A percentile compares a stretch with the other conserved stretches of the same genome.
phyloP scores from a whole-genome alignment of 1,284 basidiomycete species.

The Papiliotrema laurentii region DNA sequence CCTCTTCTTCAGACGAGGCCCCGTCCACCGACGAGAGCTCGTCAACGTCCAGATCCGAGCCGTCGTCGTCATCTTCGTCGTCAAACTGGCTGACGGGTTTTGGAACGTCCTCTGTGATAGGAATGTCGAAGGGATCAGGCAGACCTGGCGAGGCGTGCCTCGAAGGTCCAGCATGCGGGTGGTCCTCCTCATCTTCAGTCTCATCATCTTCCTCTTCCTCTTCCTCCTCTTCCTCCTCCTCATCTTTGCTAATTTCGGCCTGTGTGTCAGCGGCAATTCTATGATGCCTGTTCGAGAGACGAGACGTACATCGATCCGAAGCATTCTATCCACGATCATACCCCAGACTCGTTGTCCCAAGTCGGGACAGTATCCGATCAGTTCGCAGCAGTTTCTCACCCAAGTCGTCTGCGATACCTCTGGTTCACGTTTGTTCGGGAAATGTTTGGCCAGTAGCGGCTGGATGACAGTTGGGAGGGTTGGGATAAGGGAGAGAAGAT shows the following conservation, averaged over 20 bases:
- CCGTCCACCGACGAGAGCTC: slow-evolving; percentile 48
- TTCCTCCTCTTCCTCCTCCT: slow-evolving; percentile 76
- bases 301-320: slow-evolving; percentile 83
- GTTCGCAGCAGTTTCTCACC: slow-evolving; percentile 79
- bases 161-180: slow-evolving; percentile 9
- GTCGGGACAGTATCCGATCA: slow-evolving; percentile 87
- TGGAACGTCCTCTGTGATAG: slow-evolving; percentile 60
- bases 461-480: slow-evolving; percentile 80
- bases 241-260: slow-evolving; percentile 97
- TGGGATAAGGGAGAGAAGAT: slow-evolving; percentile 82
- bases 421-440: slow-evolving; percentile 89
- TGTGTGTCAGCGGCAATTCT: slow-evolving; percentile 36
- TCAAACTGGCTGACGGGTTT: slow-evolving; percentile 15
- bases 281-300: too few relatives aligned
- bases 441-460: slow-evolving; percentile 74
- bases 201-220: slow-evolving; percentile 60
- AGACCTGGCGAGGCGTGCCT: slow-evolving; percentile 45
- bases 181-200: slow-evolving; percentile 37
- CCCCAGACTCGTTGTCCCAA: slow-evolving; percentile 78
- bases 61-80: slow-evolving; percentile 58
- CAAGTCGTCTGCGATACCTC: slow-evolving; percentile 80
- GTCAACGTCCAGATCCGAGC: slow-evolving; percentile 47
- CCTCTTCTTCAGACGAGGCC: slow-evolving; percentile 59
- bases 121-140: slow-evolving; percentile 71
- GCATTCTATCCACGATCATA: slow-evolving; percentile 81